Evolutionary conservation across 1,284 basidiomycete genomes (phyloP).

Genomic region (Ceratobasidium sp.): DNA sequence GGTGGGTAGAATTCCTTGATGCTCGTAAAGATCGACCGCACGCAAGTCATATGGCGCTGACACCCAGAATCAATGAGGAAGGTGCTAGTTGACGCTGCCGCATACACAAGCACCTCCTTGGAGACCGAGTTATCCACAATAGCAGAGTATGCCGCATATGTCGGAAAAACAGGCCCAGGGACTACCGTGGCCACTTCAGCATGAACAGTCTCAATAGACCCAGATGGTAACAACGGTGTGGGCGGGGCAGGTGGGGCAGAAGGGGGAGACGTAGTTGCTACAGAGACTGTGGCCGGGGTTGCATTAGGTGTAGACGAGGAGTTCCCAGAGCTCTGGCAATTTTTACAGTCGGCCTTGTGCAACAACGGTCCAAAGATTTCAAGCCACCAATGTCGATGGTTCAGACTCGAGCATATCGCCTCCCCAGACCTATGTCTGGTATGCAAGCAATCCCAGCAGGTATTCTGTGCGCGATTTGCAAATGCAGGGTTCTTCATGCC

Average conservation of each 20-base stretch:
- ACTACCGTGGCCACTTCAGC: neutral
- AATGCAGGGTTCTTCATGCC: neutral
- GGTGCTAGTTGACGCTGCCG: neutral
- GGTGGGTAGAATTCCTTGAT: neutral
- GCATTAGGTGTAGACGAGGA: too few relatives aligned
- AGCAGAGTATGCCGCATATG: slow-evolving; percentile 1
- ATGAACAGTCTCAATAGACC: slow-evolving; percentile 3
- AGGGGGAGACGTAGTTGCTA: too few relatives aligned
- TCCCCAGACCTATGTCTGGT: neutral
- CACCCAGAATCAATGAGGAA: slow-evolving; percentile 55
- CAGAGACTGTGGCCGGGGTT: too few relatives aligned
- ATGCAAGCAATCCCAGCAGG: slow-evolving; percentile 20
- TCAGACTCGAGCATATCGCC: too few relatives aligned
- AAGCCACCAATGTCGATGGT: too few relatives aligned
- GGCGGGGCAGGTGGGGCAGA: too few relatives aligned
- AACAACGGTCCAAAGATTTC: too few relatives aligned
- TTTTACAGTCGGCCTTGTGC: too few relatives aligned
- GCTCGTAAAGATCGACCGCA: neutral
- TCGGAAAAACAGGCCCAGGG: neutral
- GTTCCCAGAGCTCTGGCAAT: too few relatives aligned
- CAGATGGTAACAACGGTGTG: neutral
- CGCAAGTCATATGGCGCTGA: slow-evolving; percentile 10
- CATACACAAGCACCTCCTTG: neutral
- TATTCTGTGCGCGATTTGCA: neutral
- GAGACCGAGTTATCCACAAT: neutral